Base-by-base conservation (phyloP, 352 stramenopile genomes). In the Pythium dissotocum region DNA sequence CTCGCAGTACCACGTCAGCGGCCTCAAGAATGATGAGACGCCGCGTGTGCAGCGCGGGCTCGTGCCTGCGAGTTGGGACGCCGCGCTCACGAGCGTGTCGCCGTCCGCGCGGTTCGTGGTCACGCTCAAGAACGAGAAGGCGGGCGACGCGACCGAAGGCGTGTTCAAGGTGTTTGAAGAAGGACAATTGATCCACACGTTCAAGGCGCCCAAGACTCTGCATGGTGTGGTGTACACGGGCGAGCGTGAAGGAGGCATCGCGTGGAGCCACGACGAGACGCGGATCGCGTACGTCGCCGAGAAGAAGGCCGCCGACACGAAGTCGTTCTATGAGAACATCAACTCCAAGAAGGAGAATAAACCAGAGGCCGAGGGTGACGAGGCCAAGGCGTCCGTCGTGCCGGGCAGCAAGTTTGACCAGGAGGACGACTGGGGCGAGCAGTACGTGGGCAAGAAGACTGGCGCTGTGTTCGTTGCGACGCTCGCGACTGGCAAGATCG, bases 351-450 rank as follows among this genome's bases (percentile, higher is more conserved):
- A 61, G 18, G 63, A 76, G 16, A 64, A 52, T 14, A 75, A 71
- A 16, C 18, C 68, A 2, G 49, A 64, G 2, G 66, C 78, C 10
- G 66, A 62, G 30, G 64, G 67, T 32, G 68, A 71, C 18, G 61
- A 70, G 4, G 49, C 65, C 10, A 69, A 77, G 10, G 54, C 51
- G 33, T 28, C 58, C 0, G 59, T 65, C 12, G 48, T 78, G 4
- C 73, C 77, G 12, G 82, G 83, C 7, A 67, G 67, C 58, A 89
- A 94, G 71, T 97, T 86, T 63, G 78, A 88, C 49, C 79, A 82
- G 38, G 67, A 90, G 38, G 82, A 93, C 24, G 88, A 97, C 65
- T 95, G 86, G 84, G 89, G 89, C 18, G 89, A 97, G 70, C 87
- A 90, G 51, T 94, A 94, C 65, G 83, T 87, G 8, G 88, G 82